Evolutionary conservation across 768 basidiomycete species (phyloP).

Genomic region (Leccinellum luteum): DNA sequence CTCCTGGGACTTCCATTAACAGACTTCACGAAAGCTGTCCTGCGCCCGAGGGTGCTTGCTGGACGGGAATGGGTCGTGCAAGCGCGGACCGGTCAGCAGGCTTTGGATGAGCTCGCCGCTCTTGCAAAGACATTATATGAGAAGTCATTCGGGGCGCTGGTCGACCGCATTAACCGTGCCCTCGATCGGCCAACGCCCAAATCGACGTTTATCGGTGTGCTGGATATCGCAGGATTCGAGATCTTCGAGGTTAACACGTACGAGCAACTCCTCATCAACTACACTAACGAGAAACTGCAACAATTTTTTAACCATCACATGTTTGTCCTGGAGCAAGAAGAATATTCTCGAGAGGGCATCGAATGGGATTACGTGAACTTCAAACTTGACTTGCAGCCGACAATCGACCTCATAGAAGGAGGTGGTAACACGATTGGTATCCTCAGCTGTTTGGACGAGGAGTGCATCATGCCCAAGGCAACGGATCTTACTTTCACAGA

Average conservation of each 20-base stretch:
- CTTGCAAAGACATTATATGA: conserved; percentile 96
- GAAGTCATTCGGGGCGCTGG: conserved; percentile 91
- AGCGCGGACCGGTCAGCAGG: conserved; percentile 87
- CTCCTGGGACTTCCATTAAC: conserved; percentile 83
- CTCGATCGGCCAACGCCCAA: conserved; percentile 91
- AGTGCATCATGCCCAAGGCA: conserved; percentile 99
- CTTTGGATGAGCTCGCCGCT: conserved; percentile 86
- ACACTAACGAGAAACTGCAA: conserved; percentile 97
- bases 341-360: conserved; percentile 94
- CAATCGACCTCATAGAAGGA: conserved; percentile 96
- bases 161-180: conserved; percentile 92
- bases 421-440: conserved; percentile 74
- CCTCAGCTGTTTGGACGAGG: conserved; percentile 91
- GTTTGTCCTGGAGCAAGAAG: conserved; percentile 99
- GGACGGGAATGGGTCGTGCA: conserved; percentile 98
- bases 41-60: conserved; percentile 88
- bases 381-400: conserved; percentile 94
- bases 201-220: conserved; percentile 93
- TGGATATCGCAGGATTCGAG: conserved; percentile 99
- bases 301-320: conserved; percentile 99
- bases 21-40: conserved; percentile 85
- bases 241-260: conserved; percentile 94
- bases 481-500: conserved; percentile 92
- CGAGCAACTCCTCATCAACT: conserved; percentile 98
- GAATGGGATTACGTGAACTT: conserved; percentile 99